Conservation (phyloP, 768 basidiomycete genomes). For the Tylopilus sp. region DNA sequence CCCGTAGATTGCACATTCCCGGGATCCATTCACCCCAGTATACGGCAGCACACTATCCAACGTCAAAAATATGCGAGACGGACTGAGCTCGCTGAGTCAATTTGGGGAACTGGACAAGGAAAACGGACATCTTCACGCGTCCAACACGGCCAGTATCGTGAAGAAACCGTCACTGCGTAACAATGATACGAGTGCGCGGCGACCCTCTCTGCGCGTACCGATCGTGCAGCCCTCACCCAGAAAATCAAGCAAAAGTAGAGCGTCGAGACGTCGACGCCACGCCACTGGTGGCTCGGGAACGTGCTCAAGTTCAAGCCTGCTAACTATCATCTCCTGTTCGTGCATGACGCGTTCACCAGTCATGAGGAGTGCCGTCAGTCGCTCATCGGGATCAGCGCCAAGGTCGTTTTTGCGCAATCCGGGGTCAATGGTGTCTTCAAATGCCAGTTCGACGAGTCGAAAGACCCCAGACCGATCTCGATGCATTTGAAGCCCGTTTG, state of each 20-base stretch:
- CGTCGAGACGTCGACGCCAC: conserved; percentile 40
- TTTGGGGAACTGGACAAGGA: conserved; percentile 53
- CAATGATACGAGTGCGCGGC: conserved; percentile 12
- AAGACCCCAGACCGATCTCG: conserved; percentile 42
- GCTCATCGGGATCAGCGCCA: conserved; percentile 67
- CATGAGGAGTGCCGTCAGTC: conserved; percentile 70
- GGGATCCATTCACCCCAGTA: conserved; percentile 37
- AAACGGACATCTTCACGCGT: conserved; percentile 26
- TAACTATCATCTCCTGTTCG: conserved; percentile 54
- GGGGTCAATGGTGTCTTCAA: conserved; percentile 71
- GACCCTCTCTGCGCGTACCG: conserved; percentile 38
- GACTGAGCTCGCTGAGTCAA: conserved; percentile 1
- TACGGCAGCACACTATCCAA: conserved; percentile 12
- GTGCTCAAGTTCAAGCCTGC: conserved; percentile 84
- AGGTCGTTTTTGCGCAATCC: conserved; percentile 60
- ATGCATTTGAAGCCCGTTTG: conserved; percentile 71
- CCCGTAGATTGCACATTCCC: conserved; percentile 9
- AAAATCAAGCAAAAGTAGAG: too few relatives aligned
- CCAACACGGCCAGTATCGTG: conserved; percentile 18
- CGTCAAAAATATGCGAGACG: neutral
- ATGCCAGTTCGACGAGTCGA: conserved; percentile 70
- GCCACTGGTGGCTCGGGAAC: conserved; percentile 79
- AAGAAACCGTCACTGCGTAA: conserved; percentile 47
- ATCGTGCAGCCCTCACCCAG: conserved; percentile 48
- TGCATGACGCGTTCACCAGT: conserved; percentile 58